Base-by-base conservation (phyloP, 805 yeast species). In the Ogataea zsoltii region DNA sequence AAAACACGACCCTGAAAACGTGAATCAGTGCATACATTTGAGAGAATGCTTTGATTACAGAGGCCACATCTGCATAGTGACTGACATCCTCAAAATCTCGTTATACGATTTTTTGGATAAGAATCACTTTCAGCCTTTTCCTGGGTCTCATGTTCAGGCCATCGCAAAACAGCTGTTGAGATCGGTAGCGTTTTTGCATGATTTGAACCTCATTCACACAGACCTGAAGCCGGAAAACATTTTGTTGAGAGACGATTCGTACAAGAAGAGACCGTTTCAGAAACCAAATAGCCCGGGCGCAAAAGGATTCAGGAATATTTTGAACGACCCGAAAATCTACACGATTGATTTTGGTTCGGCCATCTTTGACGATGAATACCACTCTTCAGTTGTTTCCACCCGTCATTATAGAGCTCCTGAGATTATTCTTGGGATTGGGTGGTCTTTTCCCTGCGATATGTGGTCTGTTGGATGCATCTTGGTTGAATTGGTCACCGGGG, bases 291-390 rank as follows among this genome's bases (percentile, higher is more conserved):
- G 53, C 19, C 28, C 41, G 3, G 38, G 38, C 11, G 9, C 44
- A 7, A n/a, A 30, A 18, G 17, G 42, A 15, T 38, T 43, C 23
- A 54, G 67, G 48, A 75, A 74, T 49, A 73, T 88, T 9, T 74
- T 94, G 51, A 76, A 75, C 38, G 82, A 87, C 61, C 96, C 98
- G 1, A 76, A 80, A 50, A 88, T 94, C 44, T 90, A 88, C 62
- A 79, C 92, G 21, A 94, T 94, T 49, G 99, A 94, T 68, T 94
- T 94, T 66, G 99, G 99, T n/a, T 83, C 94, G 32, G 97, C 99
- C 0, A 83, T 95, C 3, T 94, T 94, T 59, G 79, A 87, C 56
- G 96, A 91, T 66, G 98, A 94, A 68, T 90, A 87, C 62, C 99
- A 94, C 71, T 83, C 95, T 3, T 80, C 86, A 16, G 82, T 94